phyloP scores from a whole-genome alignment of 177 flowering plant genomes.

The Vitis hybrid region DNA sequence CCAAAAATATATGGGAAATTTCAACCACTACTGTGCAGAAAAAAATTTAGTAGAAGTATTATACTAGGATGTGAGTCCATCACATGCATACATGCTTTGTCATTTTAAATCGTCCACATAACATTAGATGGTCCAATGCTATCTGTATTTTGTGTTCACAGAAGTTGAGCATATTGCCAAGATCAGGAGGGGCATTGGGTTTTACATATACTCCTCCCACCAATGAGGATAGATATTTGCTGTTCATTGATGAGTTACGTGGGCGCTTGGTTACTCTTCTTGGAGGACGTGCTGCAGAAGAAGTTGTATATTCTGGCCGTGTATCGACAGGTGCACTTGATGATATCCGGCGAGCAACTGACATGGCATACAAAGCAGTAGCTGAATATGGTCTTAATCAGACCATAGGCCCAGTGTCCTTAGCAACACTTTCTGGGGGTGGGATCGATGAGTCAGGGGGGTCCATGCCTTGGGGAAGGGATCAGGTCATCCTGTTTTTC shows the following conservation, averaged over 20 bases:
- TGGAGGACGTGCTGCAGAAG: constrained; percentile 99
- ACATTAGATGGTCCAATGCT: constrained; percentile 2
- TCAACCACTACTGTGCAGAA: too few species aligned
- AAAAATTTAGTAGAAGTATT: too few species aligned
- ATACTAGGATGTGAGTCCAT: too few species aligned
- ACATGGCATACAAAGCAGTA: constrained; percentile 96
- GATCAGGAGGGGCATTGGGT: constrained; percentile 96
- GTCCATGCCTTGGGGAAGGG: constrained; percentile 74
- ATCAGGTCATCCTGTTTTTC: constrained; percentile 60
- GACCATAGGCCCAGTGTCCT: constrained; percentile 83
- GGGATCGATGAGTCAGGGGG: constrained; percentile 91
- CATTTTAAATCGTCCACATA: neutral
- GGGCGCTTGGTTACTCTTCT: constrained; percentile 99
- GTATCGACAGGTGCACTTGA: constrained; percentile 98
- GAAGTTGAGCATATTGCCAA: constrained; percentile 97
- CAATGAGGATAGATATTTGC: constrained; percentile 88
- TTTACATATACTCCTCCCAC: constrained; percentile 94
- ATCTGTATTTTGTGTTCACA: constrained; percentile 30
- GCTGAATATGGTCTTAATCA: constrained; percentile 97
- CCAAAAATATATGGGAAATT: too few species aligned
- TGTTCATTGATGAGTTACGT: constrained; percentile 91
- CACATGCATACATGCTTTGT: too few species aligned
- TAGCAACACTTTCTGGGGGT: constrained; percentile 83
- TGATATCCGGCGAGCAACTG: constrained; percentile 95
- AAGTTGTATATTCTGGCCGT: constrained; percentile 89